These are phyloP conservation scores for Mycena floridula DNA, from an alignment of 768 basidiomycete species.

Conservation along the genomic window DNA sequence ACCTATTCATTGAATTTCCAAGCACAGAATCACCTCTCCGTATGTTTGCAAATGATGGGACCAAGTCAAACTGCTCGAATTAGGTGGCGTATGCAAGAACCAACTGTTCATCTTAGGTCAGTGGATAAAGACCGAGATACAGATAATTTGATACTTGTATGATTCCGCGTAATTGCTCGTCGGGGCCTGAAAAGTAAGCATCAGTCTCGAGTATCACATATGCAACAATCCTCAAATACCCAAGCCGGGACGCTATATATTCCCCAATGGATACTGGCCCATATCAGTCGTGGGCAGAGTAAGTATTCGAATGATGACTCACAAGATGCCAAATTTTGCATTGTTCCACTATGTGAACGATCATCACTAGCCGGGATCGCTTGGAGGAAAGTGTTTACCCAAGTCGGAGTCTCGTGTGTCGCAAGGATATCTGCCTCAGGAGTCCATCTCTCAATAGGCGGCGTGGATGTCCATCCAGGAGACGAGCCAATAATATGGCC, in stretches of 20 bases:
- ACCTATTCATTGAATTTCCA: too few relatives aligned
- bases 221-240: slow-evolving; percentile 11
- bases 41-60: slow-evolving; percentile 43
- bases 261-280: slow-evolving; percentile 42
- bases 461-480: slow-evolving; percentile 28
- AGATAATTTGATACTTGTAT: slow-evolving; percentile 34
- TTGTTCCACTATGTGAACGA: slow-evolving; percentile 32
- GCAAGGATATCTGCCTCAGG: slow-evolving; percentile 27
- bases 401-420: slow-evolving; percentile 46
- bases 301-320: slow-evolving; percentile 12
- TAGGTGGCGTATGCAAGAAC: slow-evolving; percentile 29
- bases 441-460: slow-evolving; percentile 35
- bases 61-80: slow-evolving; percentile 35
- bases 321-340: slow-evolving; percentile 56
- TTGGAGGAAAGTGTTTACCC: slow-evolving; percentile 26
- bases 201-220: slow-evolving; percentile 1
- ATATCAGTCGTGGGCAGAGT: slow-evolving; percentile 7
- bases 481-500: slow-evolving; percentile 30
- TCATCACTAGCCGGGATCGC: neutral
- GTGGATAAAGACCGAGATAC: neutral
- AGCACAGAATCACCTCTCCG: slow-evolving; percentile 28
- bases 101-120: slow-evolving; percentile 24
- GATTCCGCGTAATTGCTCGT: slow-evolving; percentile 43
- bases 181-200: slow-evolving; percentile 30
- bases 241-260: slow-evolving; percentile 43